These are phyloP conservation scores for Aspergillus cavernicola DNA, from an alignment of 495 filamentous ascomycete species.

Conservation along the genomic window DNA sequence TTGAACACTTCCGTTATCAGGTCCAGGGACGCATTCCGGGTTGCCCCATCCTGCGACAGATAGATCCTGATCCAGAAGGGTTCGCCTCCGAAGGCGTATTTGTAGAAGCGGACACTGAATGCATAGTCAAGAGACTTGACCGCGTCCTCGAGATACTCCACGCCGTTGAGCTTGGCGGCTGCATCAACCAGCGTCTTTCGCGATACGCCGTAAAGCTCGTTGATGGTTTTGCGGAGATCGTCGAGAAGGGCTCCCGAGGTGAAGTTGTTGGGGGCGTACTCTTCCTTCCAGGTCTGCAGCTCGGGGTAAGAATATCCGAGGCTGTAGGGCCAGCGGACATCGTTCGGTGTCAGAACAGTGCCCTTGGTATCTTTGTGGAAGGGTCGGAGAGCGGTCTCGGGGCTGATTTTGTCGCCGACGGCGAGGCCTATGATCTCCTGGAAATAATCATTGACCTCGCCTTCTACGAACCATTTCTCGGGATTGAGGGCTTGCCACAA, in stretches of 20 bases:
- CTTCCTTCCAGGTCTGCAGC: not conserved
- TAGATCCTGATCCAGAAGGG: slow-evolving; percentile 1
- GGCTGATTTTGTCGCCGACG: not conserved
- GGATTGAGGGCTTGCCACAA: not conserved
- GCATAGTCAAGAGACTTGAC: not conserved
- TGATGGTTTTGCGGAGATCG: slow-evolving; percentile 1
- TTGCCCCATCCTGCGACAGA: not conserved
- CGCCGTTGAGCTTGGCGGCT: not conserved
- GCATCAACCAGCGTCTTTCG: not conserved
- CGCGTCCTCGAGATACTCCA: not conserved
- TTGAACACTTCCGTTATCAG: not conserved
- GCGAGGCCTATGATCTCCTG: not conserved
- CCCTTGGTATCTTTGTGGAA: slow-evolving; percentile 2
- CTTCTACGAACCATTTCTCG: not conserved
- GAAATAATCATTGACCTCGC: not conserved
- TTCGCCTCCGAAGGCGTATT: not conserved
- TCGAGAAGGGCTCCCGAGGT: not conserved
- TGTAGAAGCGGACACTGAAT: not conserved
- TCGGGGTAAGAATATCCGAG: not conserved
- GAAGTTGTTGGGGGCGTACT: not conserved
- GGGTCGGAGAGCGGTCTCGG: not conserved
- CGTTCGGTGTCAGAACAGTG: not conserved
- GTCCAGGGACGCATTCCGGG: not conserved
- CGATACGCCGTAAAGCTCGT: not conserved
- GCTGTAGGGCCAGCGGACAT: not conserved